Evolutionary conservation across 768 basidiomycete species (phyloP), one percentile per base, ranked within the genome.

Genomic region (Rhodosporidiobolus sp.): DNA sequence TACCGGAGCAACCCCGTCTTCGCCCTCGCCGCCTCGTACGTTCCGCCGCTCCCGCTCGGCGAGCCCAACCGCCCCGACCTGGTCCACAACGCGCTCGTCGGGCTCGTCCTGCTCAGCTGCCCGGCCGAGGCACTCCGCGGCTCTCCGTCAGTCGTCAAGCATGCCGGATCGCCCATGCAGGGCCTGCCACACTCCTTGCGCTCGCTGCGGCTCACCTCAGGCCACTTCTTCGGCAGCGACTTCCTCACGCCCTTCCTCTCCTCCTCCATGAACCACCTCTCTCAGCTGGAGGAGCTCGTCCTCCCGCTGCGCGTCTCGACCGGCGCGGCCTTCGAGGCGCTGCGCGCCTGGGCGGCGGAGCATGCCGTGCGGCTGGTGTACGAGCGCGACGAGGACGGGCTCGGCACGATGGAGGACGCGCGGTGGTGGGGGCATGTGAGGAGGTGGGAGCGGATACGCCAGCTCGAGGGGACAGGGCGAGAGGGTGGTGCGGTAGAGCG

Each of bases 321-420:
- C 7, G 35, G 32, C 24, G 55, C 55, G 30, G 54, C 54, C 30
- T 65, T 48, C 32, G 64, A 57, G 30, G 53, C 10, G 48, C 26
- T 63, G 62, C 14, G 62, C 14, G 30, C 16, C 20, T 63, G 62
- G 62, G 62, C 62, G 30, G n/a, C 3, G 28, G 32, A 53, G 48
- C 4, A 28, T 5, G 50, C 49, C 4, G 35, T 63, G 17, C 3
- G 24, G 50, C 26, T 63, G 32, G n/a, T 16, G 30, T 63, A 32
- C 28, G 62, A 63, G 62, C 28, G 32, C 28, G 62, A 63, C 50
- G 62, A 63, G 62, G 62, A 50, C 28, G 49, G 62, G 22, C 62
- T 16, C 30, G 62, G 62, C 4, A 32, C 62, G 32, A 28, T 63
- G 28, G 32, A 50, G 19, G 62, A 63, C 24, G 34, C 11, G 62